Percentiles rank a stretch among this genome's conserved stretches.
phyloP scores from a whole-genome alignment of 1,284 basidiomycete species.

The Fomitopsis schrenkii region DNA sequence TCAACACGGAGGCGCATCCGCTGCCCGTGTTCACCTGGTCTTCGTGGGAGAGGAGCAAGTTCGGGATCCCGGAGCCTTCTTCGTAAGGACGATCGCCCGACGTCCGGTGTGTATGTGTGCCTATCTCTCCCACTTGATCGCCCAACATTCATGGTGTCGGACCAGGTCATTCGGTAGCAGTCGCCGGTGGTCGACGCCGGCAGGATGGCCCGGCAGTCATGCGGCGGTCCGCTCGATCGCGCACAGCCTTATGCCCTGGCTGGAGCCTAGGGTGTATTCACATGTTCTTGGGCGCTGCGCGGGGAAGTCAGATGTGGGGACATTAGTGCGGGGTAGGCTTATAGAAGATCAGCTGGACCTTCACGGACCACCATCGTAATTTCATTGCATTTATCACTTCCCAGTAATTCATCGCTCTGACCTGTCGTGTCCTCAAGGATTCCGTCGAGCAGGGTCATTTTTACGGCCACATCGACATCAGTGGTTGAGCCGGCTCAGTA shows the following conservation, averaged over 20 bases:
- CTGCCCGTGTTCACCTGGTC: slow-evolving; percentile 69
- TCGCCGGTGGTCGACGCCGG: not conserved
- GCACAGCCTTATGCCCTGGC: not conserved
- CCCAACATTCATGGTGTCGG: not conserved
- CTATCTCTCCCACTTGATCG: not conserved
- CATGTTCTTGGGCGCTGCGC: not conserved
- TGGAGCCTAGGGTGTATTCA: not conserved
- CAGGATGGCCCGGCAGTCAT: not conserved
- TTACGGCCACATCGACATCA: not conserved
- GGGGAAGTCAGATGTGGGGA: not conserved
- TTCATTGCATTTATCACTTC: not conserved
- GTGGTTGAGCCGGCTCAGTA: not conserved
- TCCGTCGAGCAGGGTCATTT: not conserved
- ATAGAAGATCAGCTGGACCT: not conserved
- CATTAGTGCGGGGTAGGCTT: not conserved
- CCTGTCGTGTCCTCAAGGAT: too few species aligned
- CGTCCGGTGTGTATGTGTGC: not conserved
- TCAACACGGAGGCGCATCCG: slow-evolving; percentile 83
- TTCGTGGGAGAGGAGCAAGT: slow-evolving; percentile 24
- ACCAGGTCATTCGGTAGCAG: not conserved
- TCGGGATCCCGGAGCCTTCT: slow-evolving; percentile 14
- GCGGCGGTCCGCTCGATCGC: not conserved
- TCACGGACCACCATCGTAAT: not conserved
- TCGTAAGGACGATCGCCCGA: not conserved
- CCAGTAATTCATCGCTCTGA: not conserved